These are phyloP conservation scores for Talaromyces sp. DNA, from an alignment of 2,329 filamentous ascomycete species.

Conservation along the genomic window DNA sequence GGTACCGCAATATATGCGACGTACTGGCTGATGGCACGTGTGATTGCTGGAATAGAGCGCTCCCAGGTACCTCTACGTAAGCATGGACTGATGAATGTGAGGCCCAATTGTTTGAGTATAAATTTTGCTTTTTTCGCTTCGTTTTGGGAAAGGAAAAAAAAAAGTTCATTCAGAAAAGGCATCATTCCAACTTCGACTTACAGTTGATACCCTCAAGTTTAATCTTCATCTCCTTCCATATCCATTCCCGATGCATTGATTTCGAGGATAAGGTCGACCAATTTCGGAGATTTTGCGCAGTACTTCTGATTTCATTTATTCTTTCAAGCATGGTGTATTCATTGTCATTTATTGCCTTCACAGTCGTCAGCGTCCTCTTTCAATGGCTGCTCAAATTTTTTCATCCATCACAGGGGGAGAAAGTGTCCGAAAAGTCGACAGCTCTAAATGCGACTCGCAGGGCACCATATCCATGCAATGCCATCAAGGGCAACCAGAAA, in stretches of 20 bases:
- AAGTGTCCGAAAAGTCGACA: slow-evolving; percentile 6
- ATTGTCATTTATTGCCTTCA: slow-evolving; percentile 27
- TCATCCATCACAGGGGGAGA: neutral
- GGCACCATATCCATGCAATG: slow-evolving; percentile 34
- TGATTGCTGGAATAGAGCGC: slow-evolving; percentile 7
- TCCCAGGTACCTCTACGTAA: slow-evolving; percentile 6
- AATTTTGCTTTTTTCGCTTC: slow-evolving; percentile 8
- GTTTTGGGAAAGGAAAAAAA: neutral
- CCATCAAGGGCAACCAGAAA: slow-evolving; percentile 35
- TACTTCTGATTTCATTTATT: neutral
- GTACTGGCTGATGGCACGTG: slow-evolving; percentile 7
- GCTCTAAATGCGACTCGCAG: slow-evolving; percentile 29
- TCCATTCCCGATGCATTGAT: slow-evolving; percentile 2
- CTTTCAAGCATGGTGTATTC: slow-evolving; percentile 28
- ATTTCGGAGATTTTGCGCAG: neutral
- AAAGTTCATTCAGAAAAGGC: neutral
- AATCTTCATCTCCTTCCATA: neutral
- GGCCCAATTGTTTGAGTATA: slow-evolving; percentile 9
- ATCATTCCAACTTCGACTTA: neutral
- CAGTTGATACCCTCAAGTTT: neutral
- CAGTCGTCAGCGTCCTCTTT: slow-evolving; percentile 26
- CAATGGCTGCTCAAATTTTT: slow-evolving; percentile 22
- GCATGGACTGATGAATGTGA: neutral
- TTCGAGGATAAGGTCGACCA: neutral
- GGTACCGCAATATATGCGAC: slow-evolving; percentile 10